Evolutionary conservation across 768 basidiomycete species (phyloP).

Genomic region (Boletus patriciae): DNA sequence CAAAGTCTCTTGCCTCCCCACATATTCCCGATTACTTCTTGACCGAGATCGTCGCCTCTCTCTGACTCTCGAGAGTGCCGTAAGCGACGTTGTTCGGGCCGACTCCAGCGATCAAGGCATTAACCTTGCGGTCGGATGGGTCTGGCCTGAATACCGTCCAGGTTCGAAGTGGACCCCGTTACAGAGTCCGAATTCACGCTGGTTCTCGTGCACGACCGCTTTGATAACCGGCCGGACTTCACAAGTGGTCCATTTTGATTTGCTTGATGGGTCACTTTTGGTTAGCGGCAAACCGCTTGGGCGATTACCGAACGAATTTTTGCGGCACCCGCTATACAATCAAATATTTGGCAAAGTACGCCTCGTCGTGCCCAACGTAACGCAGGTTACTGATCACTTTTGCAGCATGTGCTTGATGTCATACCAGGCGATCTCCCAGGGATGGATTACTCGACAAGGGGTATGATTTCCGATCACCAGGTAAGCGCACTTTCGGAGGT

Average conservation of each 20-base stretch:
- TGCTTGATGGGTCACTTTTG: constrained; percentile 28
- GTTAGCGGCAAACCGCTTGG: constrained; percentile 29
- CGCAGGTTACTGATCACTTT: not conserved
- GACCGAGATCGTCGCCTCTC: constrained; percentile 35
- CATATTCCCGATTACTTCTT: constrained; percentile 18
- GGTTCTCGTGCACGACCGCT: constrained; percentile 25
- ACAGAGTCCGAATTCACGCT: constrained; percentile 15
- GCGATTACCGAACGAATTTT: constrained; percentile 21
- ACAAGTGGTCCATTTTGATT: constrained; percentile 24
- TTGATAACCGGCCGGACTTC: constrained; percentile 4
- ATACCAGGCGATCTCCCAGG: constrained; percentile 26
- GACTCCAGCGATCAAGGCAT: constrained; percentile 11
- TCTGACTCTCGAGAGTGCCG: constrained; percentile 18
- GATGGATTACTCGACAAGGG: constrained; percentile 28
- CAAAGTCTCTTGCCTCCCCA: constrained; percentile 1
- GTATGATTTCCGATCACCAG: constrained; percentile 15
- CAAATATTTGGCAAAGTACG: constrained; percentile 23
- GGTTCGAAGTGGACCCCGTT: constrained; percentile 23
- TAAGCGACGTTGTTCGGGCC: constrained; percentile 3
- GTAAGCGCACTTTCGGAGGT: constrained; percentile 6
- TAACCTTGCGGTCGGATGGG: constrained; percentile 15
- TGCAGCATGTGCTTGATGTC: constrained; percentile 23
- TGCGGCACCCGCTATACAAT: constrained; percentile 20
- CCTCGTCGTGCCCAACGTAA: not conserved
- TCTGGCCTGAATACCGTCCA: constrained; percentile 29